Percentiles rank a stretch among this genome's conserved stretches.
Conservation (phyloP, 306 rosid species). For the Acacia acuminata region DNA sequence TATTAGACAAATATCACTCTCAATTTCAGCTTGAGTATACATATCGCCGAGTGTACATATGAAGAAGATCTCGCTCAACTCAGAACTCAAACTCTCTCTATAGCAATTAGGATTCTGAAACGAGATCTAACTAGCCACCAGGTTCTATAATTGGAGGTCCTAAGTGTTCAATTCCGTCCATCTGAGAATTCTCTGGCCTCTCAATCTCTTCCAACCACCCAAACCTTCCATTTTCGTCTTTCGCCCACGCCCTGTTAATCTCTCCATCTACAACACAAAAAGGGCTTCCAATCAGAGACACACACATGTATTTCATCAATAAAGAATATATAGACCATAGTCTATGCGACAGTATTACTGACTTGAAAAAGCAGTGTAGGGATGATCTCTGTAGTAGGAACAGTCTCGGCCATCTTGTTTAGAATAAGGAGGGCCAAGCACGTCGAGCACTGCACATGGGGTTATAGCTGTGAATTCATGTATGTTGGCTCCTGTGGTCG, state of each 20-base stretch:
- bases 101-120: background rate
- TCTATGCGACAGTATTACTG: background rate
- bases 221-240: conserved; percentile 36
- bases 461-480: conserved; percentile 73
- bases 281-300: background rate
- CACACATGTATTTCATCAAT: background rate
- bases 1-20: no score
- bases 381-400: conserved; percentile 59
- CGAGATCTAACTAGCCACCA: conserved; percentile 11
- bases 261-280: conserved; percentile 39
- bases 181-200: conserved; percentile 52
- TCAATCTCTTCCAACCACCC: conserved; percentile 77
- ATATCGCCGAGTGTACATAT: background rate
- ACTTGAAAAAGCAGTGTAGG: conserved; percentile 38
- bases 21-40: no score
- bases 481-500: conserved; percentile 69
- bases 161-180: conserved; percentile 58
- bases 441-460: conserved; percentile 77
- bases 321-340: background rate
- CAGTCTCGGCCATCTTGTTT: conserved; percentile 59
- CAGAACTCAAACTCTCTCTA: background rate
- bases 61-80: background rate
- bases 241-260: background rate
- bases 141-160: conserved; percentile 57
- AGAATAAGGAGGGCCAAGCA: conserved; percentile 79